Evolutionary conservation across 345 rosid species (phyloP).

Genomic region (Zanthoxylum bungeanum): DNA sequence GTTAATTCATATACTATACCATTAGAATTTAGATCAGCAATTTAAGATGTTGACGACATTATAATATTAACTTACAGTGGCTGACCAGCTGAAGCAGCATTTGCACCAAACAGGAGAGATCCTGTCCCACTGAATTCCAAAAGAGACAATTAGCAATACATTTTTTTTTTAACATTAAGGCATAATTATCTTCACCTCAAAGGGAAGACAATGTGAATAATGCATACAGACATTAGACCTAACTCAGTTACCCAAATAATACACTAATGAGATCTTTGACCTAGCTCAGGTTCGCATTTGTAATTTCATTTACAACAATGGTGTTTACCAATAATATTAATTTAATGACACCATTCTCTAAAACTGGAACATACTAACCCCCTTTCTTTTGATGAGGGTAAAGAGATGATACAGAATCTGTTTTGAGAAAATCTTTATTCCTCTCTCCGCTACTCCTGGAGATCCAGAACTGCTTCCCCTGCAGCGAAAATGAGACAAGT

Average conservation of each 20-base stretch:
- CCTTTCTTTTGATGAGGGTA: conserved; percentile 17
- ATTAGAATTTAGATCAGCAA: too few relatives aligned
- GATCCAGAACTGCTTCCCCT: conserved; percentile 52
- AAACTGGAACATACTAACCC: conserved; percentile 20
- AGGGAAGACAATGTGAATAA: not conserved
- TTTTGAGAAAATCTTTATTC: conserved; percentile 7
- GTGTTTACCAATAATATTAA: conserved; percentile 1
- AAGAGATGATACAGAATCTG: conserved; percentile 18
- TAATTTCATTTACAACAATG: conserved; percentile 29
- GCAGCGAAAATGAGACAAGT: conserved; percentile 9
- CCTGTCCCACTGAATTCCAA: not conserved
- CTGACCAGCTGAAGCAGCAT: not conserved
- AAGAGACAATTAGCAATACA: too few relatives aligned
- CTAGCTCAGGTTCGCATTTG: conserved; percentile 8
- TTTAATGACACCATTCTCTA: conserved; percentile 12
- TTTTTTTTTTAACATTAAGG: not conserved
- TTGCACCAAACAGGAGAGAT: not conserved
- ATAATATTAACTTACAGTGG: too few relatives aligned
- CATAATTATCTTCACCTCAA: not conserved
- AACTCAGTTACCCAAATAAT: not conserved
- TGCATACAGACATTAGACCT: not conserved
- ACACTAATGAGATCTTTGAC: not conserved
- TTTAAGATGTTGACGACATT: too few relatives aligned
- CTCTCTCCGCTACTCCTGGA: conserved; percentile 29
- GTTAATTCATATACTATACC: too few relatives aligned